These are phyloP conservation scores for Paxillus involutus DNA, from an alignment of 768 basidiomycete species.

Conservation along the genomic window DNA sequence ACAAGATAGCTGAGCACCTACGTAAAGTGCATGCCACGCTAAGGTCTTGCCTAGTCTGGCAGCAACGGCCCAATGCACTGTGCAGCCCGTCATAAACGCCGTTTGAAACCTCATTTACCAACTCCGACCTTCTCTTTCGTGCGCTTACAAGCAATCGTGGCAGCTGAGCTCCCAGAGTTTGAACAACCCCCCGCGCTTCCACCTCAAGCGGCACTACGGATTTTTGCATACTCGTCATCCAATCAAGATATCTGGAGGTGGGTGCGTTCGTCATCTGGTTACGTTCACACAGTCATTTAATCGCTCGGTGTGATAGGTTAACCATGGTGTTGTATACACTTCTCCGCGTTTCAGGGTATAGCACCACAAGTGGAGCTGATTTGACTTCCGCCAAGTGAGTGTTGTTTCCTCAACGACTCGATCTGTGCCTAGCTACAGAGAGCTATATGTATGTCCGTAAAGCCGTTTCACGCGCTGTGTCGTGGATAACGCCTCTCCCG, in stretches of 20 bases:
- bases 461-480: neutral
- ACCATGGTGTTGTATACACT: neutral
- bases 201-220: neutral
- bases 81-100: conserved; percentile 16
- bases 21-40: conserved; percentile 1
- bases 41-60: conserved; percentile 7
- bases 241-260: neutral
- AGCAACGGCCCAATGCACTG: conserved; percentile 1
- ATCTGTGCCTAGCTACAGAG: neutral
- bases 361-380: neutral
- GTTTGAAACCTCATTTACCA: conserved; percentile 15
- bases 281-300: too few species aligned
- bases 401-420: neutral
- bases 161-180: conserved; percentile 1
- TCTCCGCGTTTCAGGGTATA: neutral
- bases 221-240: neutral
- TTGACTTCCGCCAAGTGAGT: neutral
- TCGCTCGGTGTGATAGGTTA: neutral
- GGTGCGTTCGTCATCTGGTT: neutral
- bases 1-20: neutral
- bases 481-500: neutral
- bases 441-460: conserved; percentile 2
- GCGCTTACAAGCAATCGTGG: neutral
- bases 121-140: conserved; percentile 9
- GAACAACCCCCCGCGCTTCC: neutral